A percentile compares a stretch with the other conserved stretches of the same genome.
phyloP scores from a whole-genome alignment of 2,329 filamentous ascomycete genomes.

The Penicillium palitans region DNA sequence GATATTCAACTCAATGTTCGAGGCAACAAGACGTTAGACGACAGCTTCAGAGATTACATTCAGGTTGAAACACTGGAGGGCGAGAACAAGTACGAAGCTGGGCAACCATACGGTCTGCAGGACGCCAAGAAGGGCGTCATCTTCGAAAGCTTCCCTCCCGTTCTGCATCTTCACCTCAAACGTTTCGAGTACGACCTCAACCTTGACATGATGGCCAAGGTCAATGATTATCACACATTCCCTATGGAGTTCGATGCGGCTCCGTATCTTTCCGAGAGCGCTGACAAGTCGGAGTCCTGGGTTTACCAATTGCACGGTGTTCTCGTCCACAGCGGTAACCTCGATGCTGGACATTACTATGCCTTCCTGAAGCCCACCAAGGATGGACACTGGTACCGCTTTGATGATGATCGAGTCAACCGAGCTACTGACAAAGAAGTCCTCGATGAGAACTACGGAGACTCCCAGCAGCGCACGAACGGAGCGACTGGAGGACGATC shows the following conservation, averaged over 20 bases:
- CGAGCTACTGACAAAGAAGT: conserved; percentile 88
- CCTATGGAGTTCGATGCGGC: conserved; percentile 61
- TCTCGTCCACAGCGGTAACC: conserved; percentile 90
- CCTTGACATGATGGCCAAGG: conserved; percentile 97
- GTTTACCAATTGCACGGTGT: conserved; percentile 92
- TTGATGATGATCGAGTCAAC: conserved; percentile 97
- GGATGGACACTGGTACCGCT: conserved; percentile 93
- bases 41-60: conserved; percentile 95
- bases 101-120: conserved; percentile 85
- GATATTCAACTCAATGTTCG: conserved; percentile 97
- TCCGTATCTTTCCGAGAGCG: conserved; percentile 81
- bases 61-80: conserved; percentile 96
- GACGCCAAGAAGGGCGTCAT: conserved; percentile 98
- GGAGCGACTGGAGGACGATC: conserved; percentile 58
- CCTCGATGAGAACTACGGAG: conserved; percentile 94
- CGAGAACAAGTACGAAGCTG: conserved; percentile 96
- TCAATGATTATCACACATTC: conserved; percentile 57
- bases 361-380: conserved; percentile 93
- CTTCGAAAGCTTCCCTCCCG: conserved; percentile 90
- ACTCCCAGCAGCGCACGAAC: conserved; percentile 68
- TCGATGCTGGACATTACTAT: conserved; percentile 98
- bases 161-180: conserved; percentile 92
- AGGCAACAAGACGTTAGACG: conserved; percentile 87
- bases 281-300: conserved; percentile 86
- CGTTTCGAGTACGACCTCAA: conserved; percentile 98